Evolutionary conservation across 2,329 filamentous ascomycete species (phyloP), one percentile per base, ranked within the genome.

Genomic region (Talaromyces marneffei): DNA sequence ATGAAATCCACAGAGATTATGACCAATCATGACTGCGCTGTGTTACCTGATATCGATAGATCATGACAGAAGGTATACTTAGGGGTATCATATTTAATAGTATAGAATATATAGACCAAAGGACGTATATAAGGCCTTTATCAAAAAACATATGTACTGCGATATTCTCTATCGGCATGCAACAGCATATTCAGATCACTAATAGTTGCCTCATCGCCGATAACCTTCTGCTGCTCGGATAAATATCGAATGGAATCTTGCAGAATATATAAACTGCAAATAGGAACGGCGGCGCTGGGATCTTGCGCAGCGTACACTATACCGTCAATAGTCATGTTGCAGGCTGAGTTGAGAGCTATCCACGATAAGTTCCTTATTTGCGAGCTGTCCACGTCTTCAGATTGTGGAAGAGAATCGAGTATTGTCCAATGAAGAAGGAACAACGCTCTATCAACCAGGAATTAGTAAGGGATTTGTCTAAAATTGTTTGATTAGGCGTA

Each of bases 221-320:
- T 23, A 9, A 53, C 29, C 56, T 37, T 23, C 16, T 59, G 40
- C 40, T 59, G 55, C 25, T 60, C 50, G 16, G 42, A 44, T 0
- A 55, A 33, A n/a, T 52, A 55, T 5, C 52, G 44, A 27, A 59
- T 59, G 18, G 60, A 48, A 20, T 55, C 39, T 18, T 50, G 39
- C 16, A 62, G 48, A 37, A 55, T 62, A 40, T 62, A 62, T 10
- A 58, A 62, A 14, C 56, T 55, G 10, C 54, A 58, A 39, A 55
- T 35, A 10, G 58, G 37, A 6, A 48, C 16, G 16, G 27, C 25
- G 12, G 37, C 50, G 14, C 29, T 31, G 33, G 58, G 58, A 1
- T 55, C 39, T 25, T 37, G 18, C 10, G 27, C 39, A 20, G 58
- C 20, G 23, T 46, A 20, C 14, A 12, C 25, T 25, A 60, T 42